These are phyloP conservation scores for Haematococcus lacustris DNA, from an alignment of 139 green algal species.

Conservation along the genomic window DNA sequence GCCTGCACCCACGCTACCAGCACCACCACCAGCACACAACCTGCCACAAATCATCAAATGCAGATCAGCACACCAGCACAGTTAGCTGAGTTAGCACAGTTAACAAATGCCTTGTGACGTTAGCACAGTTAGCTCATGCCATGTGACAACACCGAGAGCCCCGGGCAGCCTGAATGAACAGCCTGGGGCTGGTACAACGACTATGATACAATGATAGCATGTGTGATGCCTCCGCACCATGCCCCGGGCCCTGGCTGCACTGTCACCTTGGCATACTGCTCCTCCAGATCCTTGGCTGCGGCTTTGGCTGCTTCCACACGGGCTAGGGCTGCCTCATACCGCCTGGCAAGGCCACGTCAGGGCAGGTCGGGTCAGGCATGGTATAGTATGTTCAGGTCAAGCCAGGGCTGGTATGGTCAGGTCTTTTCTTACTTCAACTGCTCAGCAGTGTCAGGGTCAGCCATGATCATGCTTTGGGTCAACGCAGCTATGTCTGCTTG, in stretches of 20 bases:
- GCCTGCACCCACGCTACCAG: too few species aligned
- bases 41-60: too few species aligned
- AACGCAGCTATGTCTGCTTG: not conserved
- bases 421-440: constrained; percentile 3
- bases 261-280: constrained; percentile 29
- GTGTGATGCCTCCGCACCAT: not conserved
- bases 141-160: too few species aligned
- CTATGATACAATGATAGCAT: not conserved
- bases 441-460: constrained; percentile 8
- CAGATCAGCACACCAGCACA: too few species aligned
- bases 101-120: too few species aligned
- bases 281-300: constrained; percentile 48
- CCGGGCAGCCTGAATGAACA: too few species aligned
- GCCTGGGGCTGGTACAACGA: too few species aligned
- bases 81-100: too few species aligned
- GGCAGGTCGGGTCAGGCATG: not conserved
- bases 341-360: not conserved
- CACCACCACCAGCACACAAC: too few species aligned
- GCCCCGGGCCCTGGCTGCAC: not conserved
- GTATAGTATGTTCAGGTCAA: not conserved
- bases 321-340: constrained; percentile 9
- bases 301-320: constrained; percentile 43
- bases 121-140: too few species aligned
- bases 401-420: not conserved
- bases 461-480: constrained; percentile 1